phyloP scores from a whole-genome alignment of 495 filamentous ascomycete genomes.

The Hypoxylon fuscum region DNA sequence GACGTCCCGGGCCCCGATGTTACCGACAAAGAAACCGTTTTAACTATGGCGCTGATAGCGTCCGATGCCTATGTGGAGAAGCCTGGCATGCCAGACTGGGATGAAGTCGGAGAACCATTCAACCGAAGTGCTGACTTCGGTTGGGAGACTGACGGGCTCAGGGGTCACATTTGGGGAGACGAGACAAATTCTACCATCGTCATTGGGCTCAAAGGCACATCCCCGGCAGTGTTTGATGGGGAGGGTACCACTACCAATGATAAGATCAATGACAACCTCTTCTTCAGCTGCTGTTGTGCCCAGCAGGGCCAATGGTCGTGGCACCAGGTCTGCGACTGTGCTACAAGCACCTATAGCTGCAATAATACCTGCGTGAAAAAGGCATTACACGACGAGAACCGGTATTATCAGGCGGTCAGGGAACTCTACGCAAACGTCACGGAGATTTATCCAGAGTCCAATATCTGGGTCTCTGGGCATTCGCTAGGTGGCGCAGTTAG shows the following conservation, averaged over 20 bases:
- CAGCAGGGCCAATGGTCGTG: slow-evolving; percentile 89
- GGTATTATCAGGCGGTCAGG: slow-evolving; percentile 86
- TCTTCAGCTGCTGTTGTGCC: slow-evolving; percentile 96
- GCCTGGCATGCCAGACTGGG: slow-evolving; percentile 78
- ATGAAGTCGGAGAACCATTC: slow-evolving; percentile 79
- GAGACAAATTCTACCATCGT: slow-evolving; percentile 85
- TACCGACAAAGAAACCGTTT: slow-evolving; percentile 83
- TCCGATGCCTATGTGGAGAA: slow-evolving; percentile 85
- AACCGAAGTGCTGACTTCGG: slow-evolving; percentile 87
- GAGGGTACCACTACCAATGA: slow-evolving; percentile 96
- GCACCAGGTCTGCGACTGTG: slow-evolving; percentile 92
- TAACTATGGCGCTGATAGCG: slow-evolving; percentile 86
- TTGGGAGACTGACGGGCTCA: slow-evolving; percentile 87
- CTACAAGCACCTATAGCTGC: slow-evolving; percentile 82
- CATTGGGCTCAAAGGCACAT: slow-evolving; percentile 91
- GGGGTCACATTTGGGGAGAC: slow-evolving; percentile 92
- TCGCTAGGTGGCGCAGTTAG: slow-evolving; percentile 90
- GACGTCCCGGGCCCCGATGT: slow-evolving; percentile 80
- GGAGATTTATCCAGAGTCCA: slow-evolving; percentile 82
- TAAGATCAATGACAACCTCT: slow-evolving; percentile 96
- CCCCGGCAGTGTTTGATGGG: slow-evolving; percentile 90
- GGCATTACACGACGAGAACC: slow-evolving; percentile 79
- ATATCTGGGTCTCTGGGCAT: slow-evolving; percentile 89
- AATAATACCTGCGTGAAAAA: slow-evolving; percentile 87
- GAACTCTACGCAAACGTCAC: slow-evolving; percentile 94